Evolutionary conservation across 2,329 filamentous ascomycete genomes (phyloP), one percentile per base, ranked within the genome.

Genomic region (Colletotrichum destructivum): DNA sequence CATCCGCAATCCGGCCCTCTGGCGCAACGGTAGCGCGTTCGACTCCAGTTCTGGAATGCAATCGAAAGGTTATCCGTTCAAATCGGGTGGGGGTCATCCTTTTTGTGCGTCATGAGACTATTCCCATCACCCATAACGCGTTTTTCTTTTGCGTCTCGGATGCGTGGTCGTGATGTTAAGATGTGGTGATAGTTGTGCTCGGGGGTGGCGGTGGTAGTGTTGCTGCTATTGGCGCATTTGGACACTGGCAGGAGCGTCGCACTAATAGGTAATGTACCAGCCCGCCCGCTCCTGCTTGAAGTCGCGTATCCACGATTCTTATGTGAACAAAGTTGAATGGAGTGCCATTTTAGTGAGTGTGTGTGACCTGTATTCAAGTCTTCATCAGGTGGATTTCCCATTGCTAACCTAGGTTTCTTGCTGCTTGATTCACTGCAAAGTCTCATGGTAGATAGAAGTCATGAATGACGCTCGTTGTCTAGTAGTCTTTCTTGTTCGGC

Each of bases 51-150:
- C 15, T 18, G 7, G 12, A 15, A 46, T 16, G 6, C 13, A 13
- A 71, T 71, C 68, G 64, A 68, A 71, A 71, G 68, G 68, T 68
- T 71, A 71, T 69, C 69, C 52, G 69, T 71, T 71, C 69, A 59
- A 71, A 71, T 71, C 69, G 46, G 69, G 69, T 71, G 35, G 57
- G 69, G 69, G 69, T 71, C 69, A 71, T 4, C 9, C 3, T 12
- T 26, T 61, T 71, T 49, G 62, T 51, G 51, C 38, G 15, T n/a
- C 4, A n/a, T 23, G 18, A n/a, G 44, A 12, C 56, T 8, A 35
- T 35, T 8, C 8, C 31, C 31, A 35, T 35, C 31, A 35, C 31
- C 31, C 5, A 31, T 54, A 13, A 16, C 18, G 13, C 13, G 13
- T 1, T 18, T 7, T 23, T 1, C 54, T 21, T 23, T 31, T 31